Base-by-base conservation (phyloP, 345 rosid genomes). In the Arabidopsis arenosa region DNA sequence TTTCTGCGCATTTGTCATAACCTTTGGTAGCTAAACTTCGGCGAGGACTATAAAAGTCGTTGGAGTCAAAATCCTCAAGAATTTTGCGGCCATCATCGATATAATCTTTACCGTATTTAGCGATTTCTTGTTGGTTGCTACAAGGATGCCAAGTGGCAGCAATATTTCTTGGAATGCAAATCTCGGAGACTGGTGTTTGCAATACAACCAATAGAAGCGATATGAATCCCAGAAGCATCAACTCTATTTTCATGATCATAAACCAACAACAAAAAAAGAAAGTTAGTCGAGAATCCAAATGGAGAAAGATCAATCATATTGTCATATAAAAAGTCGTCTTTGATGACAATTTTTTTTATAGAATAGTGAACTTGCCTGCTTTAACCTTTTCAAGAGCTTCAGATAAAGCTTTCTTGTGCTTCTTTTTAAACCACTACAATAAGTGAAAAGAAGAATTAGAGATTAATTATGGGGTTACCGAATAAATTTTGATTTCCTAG, bases 361-460 rank as follows among this genome's bases (percentile, higher is more conserved):
- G 9, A 55, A 35, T 39, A 11, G 51, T 35, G 40, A n/a, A 61
- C 63, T 79, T 82, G 83, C 90, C 90, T 67, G 84, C 81, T 90
- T 90, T 93, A 79, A 93, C 83, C 74, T 93, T 93, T 67, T 86
- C 98, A 70, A 93, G 90, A 15, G 98, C 98, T 83, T 93, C 98
- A 59, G 59, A 80, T 28, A 90, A 83, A 76, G 95, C 90, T 74
- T 73, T 79, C 74, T 85, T 93, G 71, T 87, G 80, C 71, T 73
- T 85, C 68, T 75, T 90, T 26, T 89, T 73, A 40, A 93, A 83
- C 89, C 88, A 89, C 98, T 93, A 82, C 56, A 74, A 36, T 10
- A 18, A 48, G 15, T 23, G 18, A 65, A 47, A 71, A 40, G 1
- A 30, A 37, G 13, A 26, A 15, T 4, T 44, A 6, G 2, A 75